These are phyloP conservation scores for Fusarium tjaetaba DNA, from an alignment of 2,329 filamentous ascomycete genomes.

Conservation along the genomic window DNA sequence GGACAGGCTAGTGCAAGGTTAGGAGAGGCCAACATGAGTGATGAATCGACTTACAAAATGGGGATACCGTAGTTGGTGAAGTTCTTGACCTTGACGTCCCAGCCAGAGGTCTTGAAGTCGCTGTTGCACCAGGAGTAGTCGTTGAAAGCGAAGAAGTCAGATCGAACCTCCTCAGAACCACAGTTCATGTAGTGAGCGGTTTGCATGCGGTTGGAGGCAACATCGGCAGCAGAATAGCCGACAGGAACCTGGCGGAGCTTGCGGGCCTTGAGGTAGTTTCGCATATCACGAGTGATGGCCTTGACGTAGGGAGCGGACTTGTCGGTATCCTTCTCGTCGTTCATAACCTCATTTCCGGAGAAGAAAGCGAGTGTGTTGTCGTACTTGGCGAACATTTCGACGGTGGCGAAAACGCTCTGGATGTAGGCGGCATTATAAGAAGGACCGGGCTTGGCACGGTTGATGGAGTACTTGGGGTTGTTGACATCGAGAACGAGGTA, in stretches of 20 bases:
- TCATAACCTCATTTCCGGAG: constrained; percentile 84
- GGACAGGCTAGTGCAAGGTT: constrained; percentile 68
- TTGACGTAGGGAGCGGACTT: constrained; percentile 78
- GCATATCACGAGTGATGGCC: constrained; percentile 80
- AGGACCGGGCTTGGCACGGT: constrained; percentile 76
- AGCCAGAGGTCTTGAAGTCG: constrained; percentile 76
- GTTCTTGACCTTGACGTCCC: constrained; percentile 88
- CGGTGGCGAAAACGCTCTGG: constrained; percentile 84
- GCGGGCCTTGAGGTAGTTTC: constrained; percentile 72
- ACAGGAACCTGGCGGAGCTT: constrained; percentile 75
- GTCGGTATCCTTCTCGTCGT: constrained; percentile 71
- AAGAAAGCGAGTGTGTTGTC: constrained; percentile 89
- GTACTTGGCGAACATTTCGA: constrained; percentile 85
- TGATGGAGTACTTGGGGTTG: constrained; percentile 88
- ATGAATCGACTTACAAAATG: constrained; percentile 69
- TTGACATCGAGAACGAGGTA: constrained; percentile 94
- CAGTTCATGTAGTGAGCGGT: constrained; percentile 96
- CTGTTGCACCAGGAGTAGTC: constrained; percentile 89
- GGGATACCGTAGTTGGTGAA: constrained; percentile 88
- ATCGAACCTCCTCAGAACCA: constrained; percentile 82
- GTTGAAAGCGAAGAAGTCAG: constrained; percentile 91
- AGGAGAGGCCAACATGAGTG: not conserved
- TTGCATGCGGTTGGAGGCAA: constrained; percentile 84
- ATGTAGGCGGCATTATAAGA: constrained; percentile 92
- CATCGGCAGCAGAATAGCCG: constrained; percentile 82